These are phyloP conservation scores for Acanthamoeba triangularis DNA, from an alignment of 208 protist genomes.

Conservation along the genomic window DNA sequence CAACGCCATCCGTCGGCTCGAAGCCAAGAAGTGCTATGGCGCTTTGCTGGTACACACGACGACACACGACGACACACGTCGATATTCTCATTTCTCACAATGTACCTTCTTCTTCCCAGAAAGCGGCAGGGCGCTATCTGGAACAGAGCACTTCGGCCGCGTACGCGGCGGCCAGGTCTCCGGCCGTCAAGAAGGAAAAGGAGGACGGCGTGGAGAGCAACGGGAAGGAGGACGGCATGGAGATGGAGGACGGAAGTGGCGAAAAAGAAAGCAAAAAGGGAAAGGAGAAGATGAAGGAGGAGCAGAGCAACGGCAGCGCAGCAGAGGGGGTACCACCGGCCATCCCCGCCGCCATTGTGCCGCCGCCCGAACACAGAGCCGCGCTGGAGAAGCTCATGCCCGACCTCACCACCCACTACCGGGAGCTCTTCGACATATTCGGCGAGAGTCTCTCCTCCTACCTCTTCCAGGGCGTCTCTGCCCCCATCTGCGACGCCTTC, in stretches of 20 bases:
- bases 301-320: neutral
- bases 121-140: constrained; percentile 63
- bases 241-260: constrained; percentile 12
- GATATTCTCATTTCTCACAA: neutral
- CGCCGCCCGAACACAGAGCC: constrained; percentile 30
- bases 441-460: constrained; percentile 75
- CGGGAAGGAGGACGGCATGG: neutral
- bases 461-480: neutral
- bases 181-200: neutral
- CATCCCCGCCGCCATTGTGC: constrained; percentile 27
- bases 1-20: constrained; percentile 35
- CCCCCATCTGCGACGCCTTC: constrained; percentile 22
- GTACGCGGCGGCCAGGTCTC: neutral
- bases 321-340: neutral
- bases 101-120: too few relatives aligned
- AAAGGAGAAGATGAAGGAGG: constrained; percentile 38
- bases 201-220: neutral
- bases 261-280: neutral
- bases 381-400: constrained; percentile 70
- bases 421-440: constrained; percentile 77
- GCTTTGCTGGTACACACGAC: constrained; percentile 60
- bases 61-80: neutral
- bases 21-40: constrained; percentile 69
- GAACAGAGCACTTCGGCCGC: neutral
- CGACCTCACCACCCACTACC: constrained; percentile 64